Evolutionary conservation across 345 rosid genomes (phyloP), one percentile per base, ranked within the genome.

Genomic region (Raphanus sativus): DNA sequence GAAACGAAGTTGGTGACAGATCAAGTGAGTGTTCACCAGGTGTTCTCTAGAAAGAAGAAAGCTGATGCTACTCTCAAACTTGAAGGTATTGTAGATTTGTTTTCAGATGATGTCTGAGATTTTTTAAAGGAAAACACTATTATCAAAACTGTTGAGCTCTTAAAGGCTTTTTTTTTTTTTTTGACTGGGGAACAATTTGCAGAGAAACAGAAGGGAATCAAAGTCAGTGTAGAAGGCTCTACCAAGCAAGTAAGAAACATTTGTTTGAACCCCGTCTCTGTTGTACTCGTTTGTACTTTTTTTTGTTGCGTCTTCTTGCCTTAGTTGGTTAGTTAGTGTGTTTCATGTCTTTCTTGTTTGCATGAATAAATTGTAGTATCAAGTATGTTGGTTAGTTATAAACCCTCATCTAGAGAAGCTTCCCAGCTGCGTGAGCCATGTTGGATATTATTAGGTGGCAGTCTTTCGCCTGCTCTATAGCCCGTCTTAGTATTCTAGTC

Each of bases 211-310:
- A 74, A 68, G 52, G 86, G 62, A 63, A 75, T 65, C 16, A 81
- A 81, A 69, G 80, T 17, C 69, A 60, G 34, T 17, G 78, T 78
- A 77, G 68, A 62, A 52, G 56, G 63, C 36, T 65, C 75, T 58
- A 79, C 69, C 70, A 81, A 86, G 80, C 67, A 3, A 64, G 83
- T 84, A 81, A 82, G 89, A 73, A 72, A 52, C 78, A 48, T 61
- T 45, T 45, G 54, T 56, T 45, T 45, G 12, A 25, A 56, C 4
- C 26, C 26, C 21, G 15, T 65, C 38, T 38, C 58, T 72, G 52
- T 36, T 24, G 25, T 9, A 69, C 71, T 73, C 29, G 8, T 45
- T 66, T 8, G 17, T 32, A 29, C 65, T 68, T 73, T 52, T 2
- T 8, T 8, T 52, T 0, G 5, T 4, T 28, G 36, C 59, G 17